A percentile compares a stretch with the other conserved stretches of the same genome.
These are phyloP conservation scores for Pleurotus platypus DNA, from an alignment of 768 basidiomycete species.

Conservation along the genomic window DNA sequence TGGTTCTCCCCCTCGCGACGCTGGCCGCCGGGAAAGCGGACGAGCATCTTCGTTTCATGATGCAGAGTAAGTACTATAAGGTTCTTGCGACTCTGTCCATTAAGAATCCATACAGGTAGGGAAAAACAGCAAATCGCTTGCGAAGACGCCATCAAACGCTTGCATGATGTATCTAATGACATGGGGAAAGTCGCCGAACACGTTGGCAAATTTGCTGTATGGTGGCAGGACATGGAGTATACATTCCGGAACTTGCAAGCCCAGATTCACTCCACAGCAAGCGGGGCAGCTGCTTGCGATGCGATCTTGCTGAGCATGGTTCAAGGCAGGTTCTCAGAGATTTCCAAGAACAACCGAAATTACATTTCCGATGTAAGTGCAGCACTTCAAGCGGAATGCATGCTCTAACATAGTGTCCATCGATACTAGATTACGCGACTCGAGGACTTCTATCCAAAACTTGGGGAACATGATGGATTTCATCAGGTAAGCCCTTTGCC, in stretches of 20 bases:
- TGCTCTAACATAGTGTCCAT: neutral
- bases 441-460: conserved; percentile 3
- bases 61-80: neutral
- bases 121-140: conserved; percentile 1
- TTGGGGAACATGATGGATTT: conserved; percentile 4
- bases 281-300: neutral
- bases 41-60: neutral
- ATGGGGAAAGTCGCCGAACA: neutral
- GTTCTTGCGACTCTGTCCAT: neutral
- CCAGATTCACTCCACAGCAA: neutral
- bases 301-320: neutral
- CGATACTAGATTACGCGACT: neutral
- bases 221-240: conserved; percentile 7
- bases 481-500: neutral
- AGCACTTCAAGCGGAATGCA: neutral
- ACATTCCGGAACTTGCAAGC: neutral
- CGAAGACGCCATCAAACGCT: neutral
- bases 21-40: neutral
- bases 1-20: neutral
- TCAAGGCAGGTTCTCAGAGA: neutral
- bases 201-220: conserved; percentile 1
- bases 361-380: conserved; percentile 1
- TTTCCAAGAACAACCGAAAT: neutral
- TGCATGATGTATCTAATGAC: conserved; percentile 1
- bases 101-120: neutral